A percentile compares a stretch with the other conserved stretches of the same genome.
These are phyloP conservation scores for Thalia dealbata DNA, from an alignment of 176 grass and related monocot genomes.

Conservation along the genomic window DNA sequence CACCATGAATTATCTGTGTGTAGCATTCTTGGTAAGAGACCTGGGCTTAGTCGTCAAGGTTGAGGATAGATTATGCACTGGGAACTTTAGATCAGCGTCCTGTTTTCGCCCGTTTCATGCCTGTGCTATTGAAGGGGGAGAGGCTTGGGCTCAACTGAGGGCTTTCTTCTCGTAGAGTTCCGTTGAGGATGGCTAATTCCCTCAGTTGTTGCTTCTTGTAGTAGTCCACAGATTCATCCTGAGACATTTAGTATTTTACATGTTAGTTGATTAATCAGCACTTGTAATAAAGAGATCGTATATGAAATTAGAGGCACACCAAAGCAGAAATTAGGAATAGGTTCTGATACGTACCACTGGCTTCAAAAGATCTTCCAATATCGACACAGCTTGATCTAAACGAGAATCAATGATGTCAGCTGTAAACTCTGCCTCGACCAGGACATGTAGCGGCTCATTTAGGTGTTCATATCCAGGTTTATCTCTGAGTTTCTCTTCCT, in stretches of 20 bases:
- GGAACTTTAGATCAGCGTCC: background rate
- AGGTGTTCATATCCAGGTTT: conserved; percentile 16
- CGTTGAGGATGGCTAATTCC: conserved; percentile 15
- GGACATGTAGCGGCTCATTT: conserved; percentile 16
- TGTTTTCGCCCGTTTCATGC: conserved; percentile 15
- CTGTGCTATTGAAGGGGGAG: conserved; percentile 17
- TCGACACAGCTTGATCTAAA: conserved; percentile 13
- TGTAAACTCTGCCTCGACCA: conserved; percentile 13
- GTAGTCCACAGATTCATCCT: conserved; percentile 21
- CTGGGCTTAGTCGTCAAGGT: background rate
- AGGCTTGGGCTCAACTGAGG: conserved; percentile 16
- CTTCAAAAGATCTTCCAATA: conserved; percentile 16
- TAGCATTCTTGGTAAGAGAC: background rate
- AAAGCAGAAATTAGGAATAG: background rate
- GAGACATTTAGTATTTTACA: background rate
- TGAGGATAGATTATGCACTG: background rate
- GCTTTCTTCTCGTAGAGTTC: conserved; percentile 13
- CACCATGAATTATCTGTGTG: background rate
- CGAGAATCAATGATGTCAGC: conserved; percentile 5
- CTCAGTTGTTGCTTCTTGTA: conserved; percentile 20
- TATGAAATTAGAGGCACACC: background rate
- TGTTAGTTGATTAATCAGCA: too few species aligned
- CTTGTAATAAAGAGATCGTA: background rate
- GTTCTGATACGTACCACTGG: conserved; percentile 4
- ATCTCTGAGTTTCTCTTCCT: conserved; percentile 19